Evolutionary conservation across 228 moss, liverwort and hornwort species (phyloP).

Genomic region (Sphagnum fallax): DNA sequence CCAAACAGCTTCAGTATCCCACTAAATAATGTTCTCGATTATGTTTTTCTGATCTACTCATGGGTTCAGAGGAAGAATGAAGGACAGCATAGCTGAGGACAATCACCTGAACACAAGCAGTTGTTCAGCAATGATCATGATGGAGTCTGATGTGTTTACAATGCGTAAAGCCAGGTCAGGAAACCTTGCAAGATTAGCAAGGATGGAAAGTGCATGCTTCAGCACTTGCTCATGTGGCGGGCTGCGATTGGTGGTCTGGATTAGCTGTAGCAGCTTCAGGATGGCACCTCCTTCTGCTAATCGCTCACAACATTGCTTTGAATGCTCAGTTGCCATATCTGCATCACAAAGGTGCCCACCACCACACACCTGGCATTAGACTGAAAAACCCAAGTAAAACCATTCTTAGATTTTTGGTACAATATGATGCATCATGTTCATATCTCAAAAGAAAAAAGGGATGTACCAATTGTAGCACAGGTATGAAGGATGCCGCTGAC

Average conservation of each 20-base stretch:
- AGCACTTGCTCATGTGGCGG: slow-evolving; percentile 83
- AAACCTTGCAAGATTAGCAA: slow-evolving; percentile 65
- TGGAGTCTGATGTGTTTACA: slow-evolving; percentile 48
- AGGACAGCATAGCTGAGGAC: background rate
- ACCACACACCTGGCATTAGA: no score
- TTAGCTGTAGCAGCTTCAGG: slow-evolving; percentile 46
- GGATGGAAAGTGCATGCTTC: slow-evolving; percentile 76
- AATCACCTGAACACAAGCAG: slow-evolving; percentile 68
- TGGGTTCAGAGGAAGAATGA: background rate
- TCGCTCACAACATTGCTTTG: slow-evolving; percentile 62
- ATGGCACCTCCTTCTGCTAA: slow-evolving; percentile 74
- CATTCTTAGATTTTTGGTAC: no score
- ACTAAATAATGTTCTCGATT: background rate
- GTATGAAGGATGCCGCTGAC: slow-evolving; percentile 70
- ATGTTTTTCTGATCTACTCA: background rate
- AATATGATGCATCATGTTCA: no score
- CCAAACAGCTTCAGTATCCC: background rate
- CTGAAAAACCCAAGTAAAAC: no score
- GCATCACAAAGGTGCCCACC: slow-evolving; percentile 10
- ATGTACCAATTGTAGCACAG: slow-evolving; percentile 70
- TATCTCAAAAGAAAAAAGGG: no score
- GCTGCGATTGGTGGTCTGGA: slow-evolving; percentile 77
- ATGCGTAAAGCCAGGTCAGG: slow-evolving; percentile 37
- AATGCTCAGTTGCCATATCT: slow-evolving; percentile 79
- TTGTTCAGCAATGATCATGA: slow-evolving; percentile 59